Conservation (phyloP, 2,329 filamentous ascomycete genomes). For the Penicillium oxalicum region DNA sequence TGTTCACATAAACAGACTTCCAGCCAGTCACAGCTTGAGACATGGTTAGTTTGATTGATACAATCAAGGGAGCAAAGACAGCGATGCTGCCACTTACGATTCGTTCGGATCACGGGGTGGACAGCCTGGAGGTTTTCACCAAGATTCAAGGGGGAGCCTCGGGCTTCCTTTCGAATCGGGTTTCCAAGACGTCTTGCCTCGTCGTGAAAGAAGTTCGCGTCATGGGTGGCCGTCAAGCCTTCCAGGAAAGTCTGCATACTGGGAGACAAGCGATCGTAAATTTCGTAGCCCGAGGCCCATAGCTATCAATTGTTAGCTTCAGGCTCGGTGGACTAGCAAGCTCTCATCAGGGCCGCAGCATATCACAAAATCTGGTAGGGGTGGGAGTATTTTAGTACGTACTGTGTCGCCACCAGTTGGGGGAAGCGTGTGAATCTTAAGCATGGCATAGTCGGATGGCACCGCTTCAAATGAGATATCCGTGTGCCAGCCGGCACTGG, state of each 20-base stretch:
- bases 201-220: constrained; percentile 26
- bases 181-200: constrained; percentile 26
- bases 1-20: constrained; percentile 34
- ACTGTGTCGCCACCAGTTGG: not conserved
- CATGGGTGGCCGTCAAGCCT: constrained; percentile 33
- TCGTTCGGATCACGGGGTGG: constrained; percentile 47
- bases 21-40: constrained; percentile 27
- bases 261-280: constrained; percentile 36
- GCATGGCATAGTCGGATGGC: constrained; percentile 1
- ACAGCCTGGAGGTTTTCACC: constrained; percentile 47
- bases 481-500: constrained; percentile 1
- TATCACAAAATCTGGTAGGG: too few relatives aligned
- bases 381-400: not conserved
- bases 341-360: too few relatives aligned
- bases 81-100: constrained; percentile 31
- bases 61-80: not conserved
- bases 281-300: constrained; percentile 26
- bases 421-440: not conserved
- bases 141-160: constrained; percentile 53
- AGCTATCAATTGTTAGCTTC: not conserved
- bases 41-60: not conserved
- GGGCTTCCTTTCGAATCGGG: constrained; percentile 22
- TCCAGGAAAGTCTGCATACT: constrained; percentile 37
- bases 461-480: constrained; percentile 1
- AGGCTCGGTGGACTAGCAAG: too few relatives aligned